Percentiles rank a stretch among this genome's conserved stretches.
Conservation (phyloP, 1,284 basidiomycete genomes). For the Trametes polyzona region DNA sequence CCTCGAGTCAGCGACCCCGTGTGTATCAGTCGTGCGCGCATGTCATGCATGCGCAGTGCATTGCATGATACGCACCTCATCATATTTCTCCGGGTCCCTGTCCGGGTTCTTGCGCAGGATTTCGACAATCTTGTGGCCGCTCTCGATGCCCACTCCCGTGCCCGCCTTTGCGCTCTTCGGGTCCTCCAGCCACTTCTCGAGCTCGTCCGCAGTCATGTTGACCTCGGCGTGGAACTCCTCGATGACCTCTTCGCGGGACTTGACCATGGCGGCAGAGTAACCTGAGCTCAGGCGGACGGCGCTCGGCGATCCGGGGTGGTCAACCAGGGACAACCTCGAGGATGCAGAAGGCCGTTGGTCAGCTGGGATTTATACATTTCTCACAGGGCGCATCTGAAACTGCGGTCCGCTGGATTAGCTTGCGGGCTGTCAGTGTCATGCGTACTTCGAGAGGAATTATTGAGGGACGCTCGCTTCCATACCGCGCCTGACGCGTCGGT, state of each 20-base stretch:
- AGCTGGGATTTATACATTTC: not conserved
- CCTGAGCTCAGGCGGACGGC: not conserved
- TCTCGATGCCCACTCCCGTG: slow-evolving; percentile 41
- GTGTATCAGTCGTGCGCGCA: too few relatives aligned
- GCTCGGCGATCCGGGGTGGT: not conserved
- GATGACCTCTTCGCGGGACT: slow-evolving; percentile 35
- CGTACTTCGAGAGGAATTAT: not conserved
- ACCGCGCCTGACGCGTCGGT: not conserved
- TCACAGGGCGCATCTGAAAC: not conserved
- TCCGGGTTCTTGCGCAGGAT: slow-evolving; percentile 41
- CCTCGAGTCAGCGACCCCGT: not conserved
- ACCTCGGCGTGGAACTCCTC: slow-evolving; percentile 32
- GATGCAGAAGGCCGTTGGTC: not conserved
- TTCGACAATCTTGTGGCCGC: slow-evolving; percentile 40
- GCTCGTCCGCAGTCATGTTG: slow-evolving; percentile 42
- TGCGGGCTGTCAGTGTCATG: slow-evolving; percentile 1
- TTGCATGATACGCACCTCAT: slow-evolving; percentile 28
- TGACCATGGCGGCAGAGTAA: slow-evolving; percentile 21
- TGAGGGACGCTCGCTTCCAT: slow-evolving; percentile 13
- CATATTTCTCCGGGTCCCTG: slow-evolving; percentile 38
- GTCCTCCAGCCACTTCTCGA: slow-evolving; percentile 39
- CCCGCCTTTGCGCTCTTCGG: slow-evolving; percentile 40
- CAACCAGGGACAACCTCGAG: too few relatives aligned
- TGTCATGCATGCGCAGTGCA: too few relatives aligned
- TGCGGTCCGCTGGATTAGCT: slow-evolving; percentile 5